Evolutionary conservation across 805 yeast species (phyloP).

Genomic region (Zygosaccharomyces bailii): DNA sequence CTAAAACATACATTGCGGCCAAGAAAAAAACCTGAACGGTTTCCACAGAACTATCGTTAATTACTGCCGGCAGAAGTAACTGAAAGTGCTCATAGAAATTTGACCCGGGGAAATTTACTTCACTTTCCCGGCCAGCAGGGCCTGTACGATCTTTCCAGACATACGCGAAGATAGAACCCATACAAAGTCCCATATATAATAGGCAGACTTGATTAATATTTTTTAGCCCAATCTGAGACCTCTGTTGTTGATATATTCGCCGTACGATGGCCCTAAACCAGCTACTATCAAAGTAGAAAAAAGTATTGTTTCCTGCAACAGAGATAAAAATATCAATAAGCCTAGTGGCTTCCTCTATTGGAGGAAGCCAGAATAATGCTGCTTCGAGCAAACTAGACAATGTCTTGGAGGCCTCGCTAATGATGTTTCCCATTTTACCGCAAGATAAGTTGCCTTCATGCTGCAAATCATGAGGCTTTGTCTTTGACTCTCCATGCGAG

Average conservation of each 20-base stretch:
- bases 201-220: slow-evolving; percentile 12
- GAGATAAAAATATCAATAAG: slow-evolving; percentile 13
- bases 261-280: slow-evolving; percentile 7
- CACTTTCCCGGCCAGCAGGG: neutral
- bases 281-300: slow-evolving; percentile 10
- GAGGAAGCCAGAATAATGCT: slow-evolving; percentile 10
- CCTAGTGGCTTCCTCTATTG: slow-evolving; percentile 8
- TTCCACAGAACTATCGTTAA: slow-evolving; percentile 13
- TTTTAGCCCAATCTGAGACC: slow-evolving; percentile 8
- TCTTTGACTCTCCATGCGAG: slow-evolving; percentile 5
- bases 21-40: slow-evolving; percentile 12
- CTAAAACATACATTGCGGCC: slow-evolving; percentile 14
- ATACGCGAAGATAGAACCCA: slow-evolving; percentile 12
- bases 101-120: slow-evolving; percentile 8
- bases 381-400: slow-evolving; percentile 2
- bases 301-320: slow-evolving; percentile 13
- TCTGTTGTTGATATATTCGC: slow-evolving; percentile 6
- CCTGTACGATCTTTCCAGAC: slow-evolving; percentile 11
- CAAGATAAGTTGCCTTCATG: neutral
- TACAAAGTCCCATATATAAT: slow-evolving; percentile 13
- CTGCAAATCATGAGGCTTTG: neutral
- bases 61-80: slow-evolving; percentile 14
- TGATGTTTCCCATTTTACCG: slow-evolving; percentile 5
- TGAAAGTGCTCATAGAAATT: slow-evolving; percentile 12
- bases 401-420: slow-evolving; percentile 4